Percentiles rank a stretch among this genome's conserved stretches.
Conservation (phyloP, 2,329 filamentous ascomycete species). For the Raffaelea deltoideospora region DNA sequence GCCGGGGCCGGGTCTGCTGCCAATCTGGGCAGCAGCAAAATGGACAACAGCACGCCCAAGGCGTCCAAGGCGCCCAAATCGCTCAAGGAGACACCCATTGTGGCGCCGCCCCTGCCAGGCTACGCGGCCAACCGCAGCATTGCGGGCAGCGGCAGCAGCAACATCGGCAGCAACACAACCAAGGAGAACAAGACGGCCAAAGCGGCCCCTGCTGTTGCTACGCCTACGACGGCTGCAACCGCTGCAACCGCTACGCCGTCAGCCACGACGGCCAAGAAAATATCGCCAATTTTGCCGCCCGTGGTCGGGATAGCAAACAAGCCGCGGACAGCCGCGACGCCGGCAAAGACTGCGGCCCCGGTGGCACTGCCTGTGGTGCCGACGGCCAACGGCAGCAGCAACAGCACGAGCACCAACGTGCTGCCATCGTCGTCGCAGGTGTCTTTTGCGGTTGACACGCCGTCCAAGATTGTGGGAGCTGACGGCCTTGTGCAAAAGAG, state of each 20-base stretch:
- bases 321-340: background rate
- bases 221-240: slow-evolving; percentile 1
- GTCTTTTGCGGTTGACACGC: slow-evolving; percentile 6
- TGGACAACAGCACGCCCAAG: too few relatives aligned
- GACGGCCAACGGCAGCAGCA: background rate
- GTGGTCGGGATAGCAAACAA: background rate
- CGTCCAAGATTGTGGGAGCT: slow-evolving; percentile 5
- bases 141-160: background rate
- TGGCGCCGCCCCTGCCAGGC: background rate
- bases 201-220: background rate
- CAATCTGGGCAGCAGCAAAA: too few relatives aligned
- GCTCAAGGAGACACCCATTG: background rate
- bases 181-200: background rate
- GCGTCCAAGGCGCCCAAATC: too few relatives aligned
- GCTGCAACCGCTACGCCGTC: background rate
- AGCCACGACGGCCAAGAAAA: background rate
- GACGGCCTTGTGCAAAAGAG: slow-evolving; percentile 1
- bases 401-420: slow-evolving; percentile 7
- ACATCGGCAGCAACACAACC: background rate
- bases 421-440: slow-evolving; percentile 4
- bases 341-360: background rate
- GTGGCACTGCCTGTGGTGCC: background rate
- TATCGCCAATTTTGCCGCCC: background rate
- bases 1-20: too few relatives aligned
- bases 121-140: background rate